Percentiles rank a stretch among this genome's conserved stretches.
These are phyloP conservation scores for Nidula microcarpa DNA, from an alignment of 768 basidiomycete genomes.

Conservation along the genomic window DNA sequence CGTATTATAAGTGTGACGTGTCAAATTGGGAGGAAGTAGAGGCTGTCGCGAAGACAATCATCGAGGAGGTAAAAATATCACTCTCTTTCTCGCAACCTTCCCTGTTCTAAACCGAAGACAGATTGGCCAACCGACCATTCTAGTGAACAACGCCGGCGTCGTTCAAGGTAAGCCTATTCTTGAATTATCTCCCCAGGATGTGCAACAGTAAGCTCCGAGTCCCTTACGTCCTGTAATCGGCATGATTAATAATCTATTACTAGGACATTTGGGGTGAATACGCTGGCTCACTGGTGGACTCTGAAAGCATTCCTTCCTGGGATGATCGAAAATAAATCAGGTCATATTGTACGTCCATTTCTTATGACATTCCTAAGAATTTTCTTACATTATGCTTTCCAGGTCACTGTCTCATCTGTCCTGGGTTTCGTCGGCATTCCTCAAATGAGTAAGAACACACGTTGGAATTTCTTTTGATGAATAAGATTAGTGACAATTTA, in stretches of 20 bases:
- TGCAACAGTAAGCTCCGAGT: constrained; percentile 77
- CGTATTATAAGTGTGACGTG: constrained; percentile 89
- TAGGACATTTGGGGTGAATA: constrained; percentile 90
- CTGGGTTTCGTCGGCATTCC: constrained; percentile 69
- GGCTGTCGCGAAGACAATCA: constrained; percentile 64
- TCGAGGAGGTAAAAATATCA: constrained; percentile 60
- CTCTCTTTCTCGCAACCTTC: neutral
- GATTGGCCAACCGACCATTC: constrained; percentile 85
- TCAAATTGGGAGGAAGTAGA: constrained; percentile 86
- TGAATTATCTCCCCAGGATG: constrained; percentile 73
- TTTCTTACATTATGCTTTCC: constrained; percentile 5
- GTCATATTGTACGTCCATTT: constrained; percentile 73
- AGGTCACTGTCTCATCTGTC: constrained; percentile 80
- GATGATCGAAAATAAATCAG: constrained; percentile 72
- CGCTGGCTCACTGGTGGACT: constrained; percentile 87
- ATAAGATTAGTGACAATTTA: neutral
- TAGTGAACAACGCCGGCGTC: constrained; percentile 95
- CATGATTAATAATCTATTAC: constrained; percentile 1
- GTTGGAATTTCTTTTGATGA: neutral
- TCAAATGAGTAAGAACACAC: constrained; percentile 63
- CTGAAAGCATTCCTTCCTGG: constrained; percentile 90
- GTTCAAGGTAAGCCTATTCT: constrained; percentile 86
- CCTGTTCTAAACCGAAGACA: constrained; percentile 22
- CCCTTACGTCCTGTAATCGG: neutral
- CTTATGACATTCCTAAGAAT: constrained; percentile 7